phyloP scores from a whole-genome alignment of 1,139 yeast species.

The Diutina ranongensis region DNA sequence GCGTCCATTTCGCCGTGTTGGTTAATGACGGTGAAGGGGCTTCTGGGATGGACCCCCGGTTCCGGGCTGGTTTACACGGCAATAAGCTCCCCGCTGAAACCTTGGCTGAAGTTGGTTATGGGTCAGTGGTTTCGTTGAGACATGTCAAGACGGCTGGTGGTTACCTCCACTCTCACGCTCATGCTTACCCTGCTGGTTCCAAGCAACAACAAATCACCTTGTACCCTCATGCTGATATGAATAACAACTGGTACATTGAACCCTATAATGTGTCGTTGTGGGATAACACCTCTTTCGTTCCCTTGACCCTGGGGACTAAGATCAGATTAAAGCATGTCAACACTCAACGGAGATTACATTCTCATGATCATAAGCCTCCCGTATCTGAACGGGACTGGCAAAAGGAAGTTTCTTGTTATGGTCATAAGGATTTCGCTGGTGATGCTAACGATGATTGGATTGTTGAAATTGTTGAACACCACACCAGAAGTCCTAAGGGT shows the following conservation, averaged over 20 bases:
- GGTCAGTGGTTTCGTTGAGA: constrained; percentile 69
- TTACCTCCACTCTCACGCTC: constrained; percentile 85
- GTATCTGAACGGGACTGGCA: constrained; percentile 93
- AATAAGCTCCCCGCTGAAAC: constrained; percentile 58
- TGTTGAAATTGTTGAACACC: constrained; percentile 66
- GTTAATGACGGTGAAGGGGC: constrained; percentile 77
- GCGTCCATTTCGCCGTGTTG: constrained; percentile 65
- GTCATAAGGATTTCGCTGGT: constrained; percentile 82
- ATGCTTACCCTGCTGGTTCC: constrained; percentile 81
- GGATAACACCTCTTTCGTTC: constrained; percentile 44
- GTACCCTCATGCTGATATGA: constrained; percentile 84
- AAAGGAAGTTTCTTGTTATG: constrained; percentile 88
- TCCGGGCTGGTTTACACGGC: constrained; percentile 68
- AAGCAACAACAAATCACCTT: constrained; percentile 90
- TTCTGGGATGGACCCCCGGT: constrained; percentile 82
- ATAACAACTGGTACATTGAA: constrained; percentile 80
- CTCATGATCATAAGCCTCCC: constrained; percentile 93
- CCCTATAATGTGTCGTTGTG: constrained; percentile 40
- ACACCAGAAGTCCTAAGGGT: constrained; percentile 41
- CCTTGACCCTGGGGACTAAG: constrained; percentile 64
- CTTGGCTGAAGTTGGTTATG: constrained; percentile 76
- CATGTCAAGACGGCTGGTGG: constrained; percentile 88
- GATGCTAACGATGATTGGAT: constrained; percentile 94
- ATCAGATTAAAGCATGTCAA: constrained; percentile 64
- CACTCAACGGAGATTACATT: constrained; percentile 77